Conservation (phyloP, 2,329 filamentous ascomycete species). For the Colletotrichum higginsianum region DNA sequence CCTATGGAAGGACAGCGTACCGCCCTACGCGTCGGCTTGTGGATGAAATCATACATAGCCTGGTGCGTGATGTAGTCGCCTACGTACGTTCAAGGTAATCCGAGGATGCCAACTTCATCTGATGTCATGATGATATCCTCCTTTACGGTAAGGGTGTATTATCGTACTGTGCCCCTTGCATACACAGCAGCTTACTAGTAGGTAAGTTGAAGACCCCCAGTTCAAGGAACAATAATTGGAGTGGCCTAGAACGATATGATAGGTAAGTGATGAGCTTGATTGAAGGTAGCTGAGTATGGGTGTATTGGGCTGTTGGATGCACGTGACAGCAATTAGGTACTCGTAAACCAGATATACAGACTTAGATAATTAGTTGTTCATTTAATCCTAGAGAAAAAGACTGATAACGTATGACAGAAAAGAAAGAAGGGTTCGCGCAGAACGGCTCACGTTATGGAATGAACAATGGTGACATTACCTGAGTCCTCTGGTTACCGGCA, state of each 20-base stretch:
- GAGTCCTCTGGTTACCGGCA: not conserved
- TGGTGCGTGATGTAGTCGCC: constrained; percentile 33
- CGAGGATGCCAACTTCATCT: not conserved
- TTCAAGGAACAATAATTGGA: not conserved
- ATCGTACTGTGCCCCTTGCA: not conserved
- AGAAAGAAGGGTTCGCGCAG: not conserved
- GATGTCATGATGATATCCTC: not conserved
- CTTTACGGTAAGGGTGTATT: not conserved
- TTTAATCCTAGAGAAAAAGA: not conserved
- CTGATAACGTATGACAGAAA: not conserved
- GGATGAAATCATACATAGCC: constrained; percentile 39
- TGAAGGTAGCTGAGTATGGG: not conserved
- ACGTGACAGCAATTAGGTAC: not conserved
- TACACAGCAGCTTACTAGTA: not conserved
- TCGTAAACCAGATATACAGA: not conserved
- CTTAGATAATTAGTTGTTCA: not conserved
- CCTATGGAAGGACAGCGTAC: constrained; percentile 39
- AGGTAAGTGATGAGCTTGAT: not conserved
- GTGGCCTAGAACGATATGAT: not conserved
- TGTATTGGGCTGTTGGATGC: not conserved
- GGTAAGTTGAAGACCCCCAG: not conserved
- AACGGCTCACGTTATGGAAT: not conserved
- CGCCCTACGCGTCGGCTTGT: constrained; percentile 40
- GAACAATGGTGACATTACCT: no score
- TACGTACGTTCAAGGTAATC: constrained; percentile 2